Percentiles rank a stretch among this genome's conserved stretches.
These are phyloP conservation scores for Fraxinus nigra DNA, from an alignment of 305 asterid genomes.

Conservation along the genomic window DNA sequence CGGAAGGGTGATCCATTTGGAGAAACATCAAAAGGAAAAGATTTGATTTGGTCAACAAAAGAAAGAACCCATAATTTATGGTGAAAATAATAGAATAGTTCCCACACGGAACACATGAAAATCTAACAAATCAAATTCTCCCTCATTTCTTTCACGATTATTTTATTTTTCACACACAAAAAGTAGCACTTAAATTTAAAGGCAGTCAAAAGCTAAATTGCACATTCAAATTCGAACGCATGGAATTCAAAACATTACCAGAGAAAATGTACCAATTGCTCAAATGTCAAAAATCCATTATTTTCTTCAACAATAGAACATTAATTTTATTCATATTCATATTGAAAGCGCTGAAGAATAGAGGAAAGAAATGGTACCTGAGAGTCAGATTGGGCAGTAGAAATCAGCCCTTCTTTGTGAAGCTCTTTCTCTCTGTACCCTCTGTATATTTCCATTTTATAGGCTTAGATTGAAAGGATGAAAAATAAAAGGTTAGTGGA, in stretches of 20 bases:
- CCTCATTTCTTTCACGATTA: not conserved
- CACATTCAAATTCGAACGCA: not conserved
- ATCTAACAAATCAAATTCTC: not conserved
- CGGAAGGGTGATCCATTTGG: too few species aligned
- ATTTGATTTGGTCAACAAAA: not conserved
- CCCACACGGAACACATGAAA: not conserved
- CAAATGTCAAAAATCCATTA: not conserved
- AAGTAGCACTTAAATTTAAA: not conserved
- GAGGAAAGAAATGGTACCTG: not conserved
- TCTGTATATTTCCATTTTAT: not conserved
- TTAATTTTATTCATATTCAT: not conserved
- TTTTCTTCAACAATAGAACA: not conserved
- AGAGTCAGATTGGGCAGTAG: not conserved
- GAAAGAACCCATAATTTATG: not conserved
- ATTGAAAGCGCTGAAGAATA: not conserved
- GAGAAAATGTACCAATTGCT: not conserved
- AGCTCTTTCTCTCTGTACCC: constrained; percentile 9
- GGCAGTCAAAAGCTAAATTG: not conserved
- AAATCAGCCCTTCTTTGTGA: not conserved
- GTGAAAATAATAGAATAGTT: not conserved
- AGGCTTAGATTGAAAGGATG: not conserved
- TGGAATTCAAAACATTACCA: constrained; percentile 5
- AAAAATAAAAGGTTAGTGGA: not conserved
- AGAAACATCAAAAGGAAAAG: not conserved
- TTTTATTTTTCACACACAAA: not conserved